phyloP scores from a whole-genome alignment of 2,329 filamentous ascomycete species.

The Chrysoporthe austroafricana region DNA sequence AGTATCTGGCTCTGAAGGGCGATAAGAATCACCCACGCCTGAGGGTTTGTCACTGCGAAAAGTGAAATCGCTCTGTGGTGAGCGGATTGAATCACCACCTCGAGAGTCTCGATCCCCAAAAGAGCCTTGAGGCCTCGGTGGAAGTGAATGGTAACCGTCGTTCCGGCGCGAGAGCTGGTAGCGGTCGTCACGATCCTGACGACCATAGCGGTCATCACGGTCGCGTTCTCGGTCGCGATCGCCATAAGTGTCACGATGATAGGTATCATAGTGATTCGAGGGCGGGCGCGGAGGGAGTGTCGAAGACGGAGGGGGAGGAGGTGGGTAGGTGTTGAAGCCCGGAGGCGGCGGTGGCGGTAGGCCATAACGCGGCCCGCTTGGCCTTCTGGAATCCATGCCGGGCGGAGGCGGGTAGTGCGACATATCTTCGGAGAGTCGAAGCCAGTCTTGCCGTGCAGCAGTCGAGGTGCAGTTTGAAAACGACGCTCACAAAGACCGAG shows the following conservation, averaged over 20 bases:
- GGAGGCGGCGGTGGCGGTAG: conserved; percentile 13
- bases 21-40: conserved; percentile 46
- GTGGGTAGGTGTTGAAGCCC: conserved; percentile 19
- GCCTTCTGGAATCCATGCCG: conserved; percentile 23
- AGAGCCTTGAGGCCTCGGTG: conserved; percentile 21
- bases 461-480: conserved; percentile 13
- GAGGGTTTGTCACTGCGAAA: conserved; percentile 58
- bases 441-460: conserved; percentile 1
- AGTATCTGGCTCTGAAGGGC: conserved; percentile 31
- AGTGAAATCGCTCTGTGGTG: conserved; percentile 56
- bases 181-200: conserved; percentile 28
- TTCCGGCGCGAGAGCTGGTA: conserved; percentile 24
- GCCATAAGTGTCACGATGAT: conserved; percentile 5
- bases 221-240: conserved; percentile 24
- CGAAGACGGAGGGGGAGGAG: conserved; percentile 21
- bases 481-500: conserved; percentile 5
- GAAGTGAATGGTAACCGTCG: conserved; percentile 11
- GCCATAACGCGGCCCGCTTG: conserved; percentile 20
- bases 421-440: conserved; percentile 11
- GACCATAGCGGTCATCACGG: conserved; percentile 16
- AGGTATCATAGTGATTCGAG: conserved; percentile 27
- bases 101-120: conserved; percentile 11
- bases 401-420: conserved; percentile 29
- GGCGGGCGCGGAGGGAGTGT: conserved; percentile 27
- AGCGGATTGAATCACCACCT: conserved; percentile 34